Conservation (phyloP, 176 grass and related monocot species). For the Bothriochloa decipiens region DNA sequence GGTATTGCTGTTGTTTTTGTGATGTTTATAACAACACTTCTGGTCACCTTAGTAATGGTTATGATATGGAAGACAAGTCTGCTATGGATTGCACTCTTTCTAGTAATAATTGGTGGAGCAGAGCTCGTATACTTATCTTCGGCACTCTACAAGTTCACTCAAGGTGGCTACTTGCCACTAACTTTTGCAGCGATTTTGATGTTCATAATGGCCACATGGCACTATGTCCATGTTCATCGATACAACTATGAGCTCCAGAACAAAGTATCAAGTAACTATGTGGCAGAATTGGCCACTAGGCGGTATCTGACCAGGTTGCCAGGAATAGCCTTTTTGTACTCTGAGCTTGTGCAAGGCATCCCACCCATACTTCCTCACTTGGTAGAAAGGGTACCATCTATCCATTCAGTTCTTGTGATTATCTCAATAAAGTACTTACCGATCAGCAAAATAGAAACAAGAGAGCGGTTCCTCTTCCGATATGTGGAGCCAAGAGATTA, state of each 20-base stretch:
- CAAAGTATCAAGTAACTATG: slow-evolving; percentile 58
- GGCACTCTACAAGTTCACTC: slow-evolving; percentile 61
- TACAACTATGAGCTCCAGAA: slow-evolving; percentile 71
- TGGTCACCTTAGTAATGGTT: slow-evolving; percentile 66
- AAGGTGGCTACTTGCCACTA: slow-evolving; percentile 73
- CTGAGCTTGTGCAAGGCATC: slow-evolving; percentile 72
- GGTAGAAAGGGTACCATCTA: slow-evolving; percentile 58
- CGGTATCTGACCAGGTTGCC: slow-evolving; percentile 47
- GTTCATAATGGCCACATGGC: slow-evolving; percentile 71
- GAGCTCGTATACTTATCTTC: slow-evolving; percentile 70
- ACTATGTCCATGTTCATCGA: slow-evolving; percentile 65
- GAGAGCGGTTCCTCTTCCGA: slow-evolving; percentile 63
- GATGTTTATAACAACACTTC: slow-evolving; percentile 67
- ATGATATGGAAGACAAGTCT: slow-evolving; percentile 69
- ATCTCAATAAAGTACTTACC: slow-evolving; percentile 72
- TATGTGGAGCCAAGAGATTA: slow-evolving; percentile 49
- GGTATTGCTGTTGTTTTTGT: slow-evolving; percentile 78
- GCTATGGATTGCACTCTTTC: slow-evolving; percentile 51
- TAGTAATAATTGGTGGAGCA: slow-evolving; percentile 49
- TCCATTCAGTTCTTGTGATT: slow-evolving; percentile 71
- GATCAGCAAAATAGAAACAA: slow-evolving; percentile 59
- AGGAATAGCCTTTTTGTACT: slow-evolving; percentile 71
- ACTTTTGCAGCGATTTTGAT: slow-evolving; percentile 57
- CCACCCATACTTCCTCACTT: slow-evolving; percentile 76
- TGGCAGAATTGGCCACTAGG: slow-evolving; percentile 46